A percentile compares a stretch with the other conserved stretches of the same genome.
phyloP scores from a whole-genome alignment of 2,329 filamentous ascomycete genomes.

The Coleophoma eucalyptorum region DNA sequence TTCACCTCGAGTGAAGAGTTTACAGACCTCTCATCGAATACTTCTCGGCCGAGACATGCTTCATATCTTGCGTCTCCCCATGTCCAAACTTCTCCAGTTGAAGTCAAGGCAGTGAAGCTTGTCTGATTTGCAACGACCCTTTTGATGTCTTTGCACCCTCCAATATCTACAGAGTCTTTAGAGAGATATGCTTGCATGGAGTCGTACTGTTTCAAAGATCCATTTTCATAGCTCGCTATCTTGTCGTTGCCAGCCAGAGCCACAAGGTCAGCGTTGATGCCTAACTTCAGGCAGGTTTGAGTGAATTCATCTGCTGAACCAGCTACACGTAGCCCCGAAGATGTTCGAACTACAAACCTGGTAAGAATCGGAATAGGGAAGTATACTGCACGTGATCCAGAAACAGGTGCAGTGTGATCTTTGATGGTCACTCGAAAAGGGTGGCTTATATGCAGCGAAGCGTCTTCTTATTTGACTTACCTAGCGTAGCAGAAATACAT shows the following conservation, averaged over 20 bases:
- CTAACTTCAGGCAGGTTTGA: neutral
- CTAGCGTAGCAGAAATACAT: constrained; percentile 40
- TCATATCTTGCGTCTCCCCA: constrained; percentile 57
- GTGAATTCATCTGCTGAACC: neutral
- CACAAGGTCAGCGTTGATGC: neutral
- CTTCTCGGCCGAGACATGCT: constrained; percentile 50
- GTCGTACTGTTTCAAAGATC: constrained; percentile 11
- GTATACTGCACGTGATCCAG: constrained; percentile 2
- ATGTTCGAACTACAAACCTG: neutral
- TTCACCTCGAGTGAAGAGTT: constrained; percentile 6
- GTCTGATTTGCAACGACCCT: constrained; percentile 30
- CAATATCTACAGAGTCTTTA: constrained; percentile 1
- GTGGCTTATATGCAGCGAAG: no score
- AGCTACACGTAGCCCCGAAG: neutral
- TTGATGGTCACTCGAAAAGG: no score
- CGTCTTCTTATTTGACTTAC: constrained; percentile 29
- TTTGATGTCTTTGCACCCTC: constrained; percentile 4
- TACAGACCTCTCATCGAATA: constrained; percentile 15
- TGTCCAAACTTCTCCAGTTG: constrained; percentile 31
- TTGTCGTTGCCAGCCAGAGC: neutral
- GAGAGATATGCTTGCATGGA: constrained; percentile 9
- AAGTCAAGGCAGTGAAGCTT: constrained; percentile 32
- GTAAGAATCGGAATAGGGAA: neutral
- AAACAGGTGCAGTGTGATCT: neutral
- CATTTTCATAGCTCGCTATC: neutral